Percentiles rank a stretch among this genome's conserved stretches.
These are phyloP conservation scores for Calonectria henricotiae DNA, from an alignment of 2,329 filamentous ascomycete genomes.

Conservation along the genomic window DNA sequence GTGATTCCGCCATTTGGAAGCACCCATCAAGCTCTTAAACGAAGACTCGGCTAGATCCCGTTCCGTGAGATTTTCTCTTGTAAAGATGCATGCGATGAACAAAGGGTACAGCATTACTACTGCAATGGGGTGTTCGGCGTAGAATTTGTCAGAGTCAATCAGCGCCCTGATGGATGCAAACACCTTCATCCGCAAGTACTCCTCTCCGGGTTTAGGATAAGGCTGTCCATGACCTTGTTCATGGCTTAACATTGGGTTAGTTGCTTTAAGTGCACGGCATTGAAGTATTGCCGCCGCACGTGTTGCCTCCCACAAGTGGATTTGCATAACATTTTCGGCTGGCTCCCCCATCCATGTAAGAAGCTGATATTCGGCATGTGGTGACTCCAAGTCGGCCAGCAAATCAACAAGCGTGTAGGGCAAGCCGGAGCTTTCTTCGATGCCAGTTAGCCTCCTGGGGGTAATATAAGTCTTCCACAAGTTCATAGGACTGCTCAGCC, in stretches of 20 bases:
- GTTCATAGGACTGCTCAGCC: slow-evolving; percentile 20
- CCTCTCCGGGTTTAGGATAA: not conserved
- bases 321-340: slow-evolving; percentile 25
- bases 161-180: slow-evolving; percentile 27
- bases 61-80: slow-evolving; percentile 15
- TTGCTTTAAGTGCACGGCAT: slow-evolving; percentile 14
- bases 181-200: slow-evolving; percentile 19
- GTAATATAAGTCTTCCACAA: slow-evolving; percentile 26
- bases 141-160: slow-evolving; percentile 25
- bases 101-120: slow-evolving; percentile 26
- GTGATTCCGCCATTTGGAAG: slow-evolving; percentile 23
- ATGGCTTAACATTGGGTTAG: not conserved
- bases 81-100: slow-evolving; percentile 28
- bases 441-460: not conserved
- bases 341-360: slow-evolving; percentile 26
- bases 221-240: not conserved
- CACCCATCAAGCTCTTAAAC: slow-evolving; percentile 29
- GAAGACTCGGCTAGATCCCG: slow-evolving; percentile 21
- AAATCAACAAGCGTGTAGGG: slow-evolving; percentile 31
- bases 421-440: slow-evolving; percentile 31
- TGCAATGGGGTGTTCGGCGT: not conserved
- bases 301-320: slow-evolving; percentile 33
- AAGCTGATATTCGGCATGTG: slow-evolving; percentile 5
- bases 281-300: slow-evolving; percentile 27
- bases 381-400: slow-evolving; percentile 21